Percentiles rank a stretch among this genome's conserved stretches.
Evolutionary conservation across 345 rosid genomes (phyloP).

Genomic region (Citrus sinensis): DVS_A1.0 CM039166.1:15468001-15468500

Average conservation of each 20-base stretch:
- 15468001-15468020: slow-evolving; percentile 45
- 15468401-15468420: slow-evolving; percentile 39
- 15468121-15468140: slow-evolving; percentile 44
- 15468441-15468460: slow-evolving; percentile 54
- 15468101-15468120: slow-evolving; percentile 45
- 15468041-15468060: background rate
- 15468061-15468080: slow-evolving; percentile 20
- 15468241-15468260: slow-evolving; percentile 27
- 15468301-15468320: background rate
- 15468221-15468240: slow-evolving; percentile 59
- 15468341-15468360: slow-evolving; percentile 26
- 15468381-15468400: slow-evolving; percentile 28
- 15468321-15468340: slow-evolving; percentile 23
- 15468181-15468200: slow-evolving; percentile 46
- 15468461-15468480: slow-evolving; percentile 56
- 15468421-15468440: slow-evolving; percentile 48
- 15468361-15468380: slow-evolving; percentile 24
- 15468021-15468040: slow-evolving; percentile 48
- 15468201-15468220: slow-evolving; percentile 43
- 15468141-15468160: slow-evolving; percentile 55
- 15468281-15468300: too few relatives aligned
- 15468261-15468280: too few relatives aligned
- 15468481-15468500: slow-evolving; percentile 45
- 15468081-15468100: slow-evolving; percentile 55
- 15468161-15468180: slow-evolving; percentile 36